Evolutionary conservation across 1,139 yeast species (phyloP).

Genomic region (Debaryomycetaceae sp.): DNA sequence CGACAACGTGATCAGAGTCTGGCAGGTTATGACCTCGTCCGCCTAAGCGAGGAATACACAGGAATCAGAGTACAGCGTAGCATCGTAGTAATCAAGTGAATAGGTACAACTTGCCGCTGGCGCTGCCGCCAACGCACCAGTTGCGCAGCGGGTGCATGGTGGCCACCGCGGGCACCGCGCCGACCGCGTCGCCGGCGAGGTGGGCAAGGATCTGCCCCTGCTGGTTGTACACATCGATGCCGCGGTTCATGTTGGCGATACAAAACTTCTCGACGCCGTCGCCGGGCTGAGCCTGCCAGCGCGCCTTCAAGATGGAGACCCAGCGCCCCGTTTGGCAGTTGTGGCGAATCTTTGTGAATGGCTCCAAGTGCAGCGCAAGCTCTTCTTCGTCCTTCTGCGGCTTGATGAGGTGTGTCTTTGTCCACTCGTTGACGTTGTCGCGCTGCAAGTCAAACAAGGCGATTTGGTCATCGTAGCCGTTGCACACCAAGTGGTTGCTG

Average conservation of each 20-base stretch:
- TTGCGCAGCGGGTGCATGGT: conserved; percentile 79
- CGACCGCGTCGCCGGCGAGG: conserved; percentile 51
- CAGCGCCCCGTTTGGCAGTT: conserved; percentile 96
- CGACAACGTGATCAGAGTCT: conserved; percentile 98
- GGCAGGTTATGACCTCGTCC: conserved; percentile 98
- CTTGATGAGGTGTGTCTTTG: conserved; percentile 16
- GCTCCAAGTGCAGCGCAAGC: conserved; percentile 39
- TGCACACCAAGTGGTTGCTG: conserved; percentile 74
- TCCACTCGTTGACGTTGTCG: conserved; percentile 28
- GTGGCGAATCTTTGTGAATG: conserved; percentile 64
- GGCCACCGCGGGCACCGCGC: conserved; percentile 90
- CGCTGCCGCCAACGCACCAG: conserved; percentile 92
- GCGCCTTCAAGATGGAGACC: conserved; percentile 86
- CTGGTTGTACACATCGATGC: conserved; percentile 73
- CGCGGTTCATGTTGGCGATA: conserved; percentile 90
- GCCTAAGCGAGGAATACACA: conserved; percentile 27
- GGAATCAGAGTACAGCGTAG: background rate
- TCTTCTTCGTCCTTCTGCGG: conserved; percentile 18
- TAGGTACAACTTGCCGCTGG: conserved; percentile 85
- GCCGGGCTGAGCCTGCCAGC: conserved; percentile 69
- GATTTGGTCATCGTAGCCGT: conserved; percentile 88
- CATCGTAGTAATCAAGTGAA: conserved; percentile 4
- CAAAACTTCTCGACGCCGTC: conserved; percentile 80
- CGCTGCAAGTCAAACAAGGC: conserved; percentile 43
- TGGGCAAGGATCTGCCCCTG: conserved; percentile 78